Evolutionary conservation across 805 yeast species (phyloP).

Genomic region (Metschnikowia similis): DNA sequence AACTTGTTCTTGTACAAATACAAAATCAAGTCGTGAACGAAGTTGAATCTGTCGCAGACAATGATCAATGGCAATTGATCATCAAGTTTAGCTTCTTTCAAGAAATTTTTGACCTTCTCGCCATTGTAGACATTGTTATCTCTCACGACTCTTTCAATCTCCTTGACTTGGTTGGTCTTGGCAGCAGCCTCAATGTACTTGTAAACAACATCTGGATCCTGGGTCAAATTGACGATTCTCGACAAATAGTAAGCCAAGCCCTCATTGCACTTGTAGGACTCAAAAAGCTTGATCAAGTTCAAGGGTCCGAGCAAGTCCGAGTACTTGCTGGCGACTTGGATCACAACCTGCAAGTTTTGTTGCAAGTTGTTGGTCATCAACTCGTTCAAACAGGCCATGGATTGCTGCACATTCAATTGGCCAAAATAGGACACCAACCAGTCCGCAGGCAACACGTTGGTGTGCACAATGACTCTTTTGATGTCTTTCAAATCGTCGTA

Average conservation of each 20-base stretch:
- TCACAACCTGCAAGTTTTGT: slow-evolving; percentile 86
- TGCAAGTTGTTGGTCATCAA: slow-evolving; percentile 73
- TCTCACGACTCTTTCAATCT: slow-evolving; percentile 92
- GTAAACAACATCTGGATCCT: slow-evolving; percentile 91
- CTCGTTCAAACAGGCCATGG: slow-evolving; percentile 80
- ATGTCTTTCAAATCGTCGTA: slow-evolving; percentile 93
- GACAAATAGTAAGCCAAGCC: slow-evolving; percentile 93
- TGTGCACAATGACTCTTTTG: slow-evolving; percentile 89
- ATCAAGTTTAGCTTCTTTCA: slow-evolving; percentile 88
- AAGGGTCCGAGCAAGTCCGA: slow-evolving; percentile 89
- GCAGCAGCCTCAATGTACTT: slow-evolving; percentile 96
- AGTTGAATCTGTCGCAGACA: slow-evolving; percentile 89
- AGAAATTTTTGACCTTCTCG: slow-evolving; percentile 94
- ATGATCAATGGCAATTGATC: slow-evolving; percentile 96
- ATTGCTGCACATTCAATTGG: slow-evolving; percentile 89
- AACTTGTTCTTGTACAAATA: slow-evolving; percentile 93
- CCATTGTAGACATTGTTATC: slow-evolving; percentile 94
- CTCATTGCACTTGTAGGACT: slow-evolving; percentile 86
- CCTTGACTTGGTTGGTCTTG: slow-evolving; percentile 81
- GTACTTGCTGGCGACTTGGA: slow-evolving; percentile 95
- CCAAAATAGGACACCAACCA: slow-evolving; percentile 94
- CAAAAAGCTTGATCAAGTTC: slow-evolving; percentile 83
- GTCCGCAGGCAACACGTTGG: slow-evolving; percentile 79
- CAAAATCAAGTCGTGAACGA: slow-evolving; percentile 88
- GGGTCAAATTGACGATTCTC: slow-evolving; percentile 87